Evolutionary conservation across 306 rosid species (phyloP).

Genomic region (Leucaena leucocephala): DNA sequence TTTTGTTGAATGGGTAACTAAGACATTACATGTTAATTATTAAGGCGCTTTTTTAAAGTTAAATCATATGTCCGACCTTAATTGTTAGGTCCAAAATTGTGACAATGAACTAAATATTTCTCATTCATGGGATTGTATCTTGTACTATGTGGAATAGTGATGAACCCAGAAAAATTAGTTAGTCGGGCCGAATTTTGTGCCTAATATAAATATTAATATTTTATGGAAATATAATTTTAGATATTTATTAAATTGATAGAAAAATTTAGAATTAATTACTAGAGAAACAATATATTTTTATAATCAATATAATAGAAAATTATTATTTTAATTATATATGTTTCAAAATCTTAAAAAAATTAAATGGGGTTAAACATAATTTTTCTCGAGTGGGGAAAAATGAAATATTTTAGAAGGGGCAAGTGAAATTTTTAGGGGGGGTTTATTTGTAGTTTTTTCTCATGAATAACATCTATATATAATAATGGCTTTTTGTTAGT

Average conservation of each 20-base stretch:
- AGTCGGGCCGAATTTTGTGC: not conserved
- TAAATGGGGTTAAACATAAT: not conserved
- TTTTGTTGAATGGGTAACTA: slow-evolving; percentile 3
- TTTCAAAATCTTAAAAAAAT: too few relatives aligned
- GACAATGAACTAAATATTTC: not conserved
- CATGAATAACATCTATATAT: not conserved
- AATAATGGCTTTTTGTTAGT: not conserved
- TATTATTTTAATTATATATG: not conserved
- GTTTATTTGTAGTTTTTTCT: too few relatives aligned
- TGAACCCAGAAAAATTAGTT: not conserved
- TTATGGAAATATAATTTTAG: not conserved
- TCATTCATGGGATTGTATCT: slow-evolving; percentile 10
- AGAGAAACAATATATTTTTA: not conserved
- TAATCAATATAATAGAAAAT: not conserved
- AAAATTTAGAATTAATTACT: not conserved
- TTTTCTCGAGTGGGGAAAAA: not conserved
- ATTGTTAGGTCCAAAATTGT: slow-evolving; percentile 1
- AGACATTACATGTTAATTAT: slow-evolving; percentile 3
- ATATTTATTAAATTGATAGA: not conserved
- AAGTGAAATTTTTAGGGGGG: too few relatives aligned
- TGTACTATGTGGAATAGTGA: not conserved
- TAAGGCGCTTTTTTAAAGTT: not conserved
- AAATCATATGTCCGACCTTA: slow-evolving; percentile 17
- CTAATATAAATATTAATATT: not conserved
- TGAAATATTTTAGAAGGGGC: not conserved